These are phyloP conservation scores for Gymnopilus dilepis DNA, from an alignment of 768 basidiomycete genomes.

Conservation along the genomic window DNA sequence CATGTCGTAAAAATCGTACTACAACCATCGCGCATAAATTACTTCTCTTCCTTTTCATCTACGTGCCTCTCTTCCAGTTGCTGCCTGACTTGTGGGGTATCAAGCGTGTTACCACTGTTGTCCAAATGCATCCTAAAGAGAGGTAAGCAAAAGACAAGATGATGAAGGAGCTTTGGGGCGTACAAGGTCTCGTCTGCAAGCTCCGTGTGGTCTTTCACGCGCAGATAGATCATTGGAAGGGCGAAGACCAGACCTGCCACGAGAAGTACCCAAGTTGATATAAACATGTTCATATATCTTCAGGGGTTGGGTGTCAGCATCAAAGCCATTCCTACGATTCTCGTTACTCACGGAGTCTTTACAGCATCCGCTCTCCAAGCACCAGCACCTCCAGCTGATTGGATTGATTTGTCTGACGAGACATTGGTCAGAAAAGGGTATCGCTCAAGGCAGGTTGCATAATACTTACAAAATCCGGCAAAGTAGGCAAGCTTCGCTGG, in stretches of 20 bases:
- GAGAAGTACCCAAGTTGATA: conserved; percentile 77
- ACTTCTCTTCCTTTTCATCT: conserved; percentile 6
- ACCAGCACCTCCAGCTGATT: conserved; percentile 78
- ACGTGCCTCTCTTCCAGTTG: not conserved
- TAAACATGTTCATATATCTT: conserved; percentile 72
- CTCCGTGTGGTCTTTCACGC: conserved; percentile 66
- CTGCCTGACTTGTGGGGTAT: conserved; percentile 1
- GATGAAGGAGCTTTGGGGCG: conserved; percentile 29
- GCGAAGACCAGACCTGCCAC: conserved; percentile 66
- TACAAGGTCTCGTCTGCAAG: conserved; percentile 58
- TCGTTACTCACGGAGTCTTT: conserved; percentile 54
- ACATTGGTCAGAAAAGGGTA: not conserved
- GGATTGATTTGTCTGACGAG: conserved; percentile 56
- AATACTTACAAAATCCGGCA: conserved; percentile 77
- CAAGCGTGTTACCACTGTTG: conserved; percentile 40
- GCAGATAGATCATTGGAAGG: conserved; percentile 76
- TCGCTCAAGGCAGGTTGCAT: too few relatives aligned
- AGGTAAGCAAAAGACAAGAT: not conserved
- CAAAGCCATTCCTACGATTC: not conserved
- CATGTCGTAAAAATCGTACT: not conserved
- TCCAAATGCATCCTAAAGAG: conserved; percentile 45
- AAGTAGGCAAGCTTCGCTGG: conserved; percentile 81
- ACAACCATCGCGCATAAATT: not conserved
- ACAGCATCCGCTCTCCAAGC: conserved; percentile 75
- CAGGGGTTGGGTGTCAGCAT: not conserved